phyloP scores from a whole-genome alignment of 345 rosid genomes.

The Trapa incisa region DNA sequence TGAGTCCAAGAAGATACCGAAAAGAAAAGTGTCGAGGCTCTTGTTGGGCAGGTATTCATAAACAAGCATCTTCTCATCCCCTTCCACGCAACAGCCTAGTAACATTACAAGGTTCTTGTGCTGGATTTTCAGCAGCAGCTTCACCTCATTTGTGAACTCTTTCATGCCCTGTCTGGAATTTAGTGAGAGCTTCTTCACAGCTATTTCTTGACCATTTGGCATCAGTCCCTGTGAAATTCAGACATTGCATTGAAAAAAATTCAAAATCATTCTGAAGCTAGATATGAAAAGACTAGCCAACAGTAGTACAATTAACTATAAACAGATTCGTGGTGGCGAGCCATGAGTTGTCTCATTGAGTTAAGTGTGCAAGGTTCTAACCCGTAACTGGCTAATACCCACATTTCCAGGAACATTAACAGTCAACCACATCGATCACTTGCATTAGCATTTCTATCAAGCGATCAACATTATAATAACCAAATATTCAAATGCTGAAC shows the following conservation, averaged over 20 bases:
- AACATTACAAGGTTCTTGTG: conserved; percentile 65
- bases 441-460: background rate
- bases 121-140: conserved; percentile 52
- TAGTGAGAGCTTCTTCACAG: conserved; percentile 55
- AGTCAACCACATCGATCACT: background rate
- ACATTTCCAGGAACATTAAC: background rate
- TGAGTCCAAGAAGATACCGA: conserved; percentile 26
- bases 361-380: too few species aligned
- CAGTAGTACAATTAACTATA: background rate
- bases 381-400: too few species aligned
- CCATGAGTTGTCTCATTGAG: too few species aligned
- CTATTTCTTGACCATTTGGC: conserved; percentile 50
- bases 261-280: background rate
- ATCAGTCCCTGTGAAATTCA: conserved; percentile 38
- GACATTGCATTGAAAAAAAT: background rate
- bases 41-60: conserved; percentile 47
- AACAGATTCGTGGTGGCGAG: background rate
- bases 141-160: conserved; percentile 68
- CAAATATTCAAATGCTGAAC: background rate
- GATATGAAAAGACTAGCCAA: background rate
- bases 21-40: conserved; percentile 24
- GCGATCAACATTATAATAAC: background rate
- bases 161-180: conserved; percentile 55
- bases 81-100: conserved; percentile 58
- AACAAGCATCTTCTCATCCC: conserved; percentile 64